Conservation (phyloP, 2,329 filamentous ascomycete species). For the Talaromyces sp. region DNA sequence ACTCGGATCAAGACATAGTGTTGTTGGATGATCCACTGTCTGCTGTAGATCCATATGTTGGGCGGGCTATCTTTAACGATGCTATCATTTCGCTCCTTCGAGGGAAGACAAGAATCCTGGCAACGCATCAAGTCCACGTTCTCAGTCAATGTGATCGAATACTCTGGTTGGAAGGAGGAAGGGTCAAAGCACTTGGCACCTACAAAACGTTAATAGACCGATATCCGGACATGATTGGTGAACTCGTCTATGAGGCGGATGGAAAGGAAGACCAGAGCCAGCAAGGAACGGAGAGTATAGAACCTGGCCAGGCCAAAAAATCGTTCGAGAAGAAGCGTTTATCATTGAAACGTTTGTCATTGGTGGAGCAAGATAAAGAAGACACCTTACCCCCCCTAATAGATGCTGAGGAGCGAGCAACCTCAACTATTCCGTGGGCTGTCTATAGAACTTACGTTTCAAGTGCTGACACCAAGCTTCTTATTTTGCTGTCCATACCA, state of each 20-base stretch:
- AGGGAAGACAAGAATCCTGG: slow-evolving; percentile 4
- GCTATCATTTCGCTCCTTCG: neutral
- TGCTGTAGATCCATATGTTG: slow-evolving; percentile 7
- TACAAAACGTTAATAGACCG: neutral
- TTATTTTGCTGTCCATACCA: neutral
- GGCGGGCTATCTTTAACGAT: slow-evolving; percentile 1
- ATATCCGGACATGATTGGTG: slow-evolving; percentile 4
- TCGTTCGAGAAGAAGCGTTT: neutral
- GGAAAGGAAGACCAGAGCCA: neutral
- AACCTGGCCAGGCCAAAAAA: neutral
- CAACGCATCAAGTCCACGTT: slow-evolving; percentile 1
- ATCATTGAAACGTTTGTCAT: neutral
- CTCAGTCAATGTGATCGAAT: slow-evolving; percentile 1
- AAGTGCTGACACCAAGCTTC: neutral
- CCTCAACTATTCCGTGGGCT: neutral
- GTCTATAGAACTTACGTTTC: neutral
- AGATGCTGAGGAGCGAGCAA: neutral
- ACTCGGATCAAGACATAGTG: neutral
- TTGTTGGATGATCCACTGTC: slow-evolving; percentile 3
- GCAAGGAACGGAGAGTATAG: neutral
- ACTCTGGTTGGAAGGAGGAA: slow-evolving; percentile 4
- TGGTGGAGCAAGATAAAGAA: neutral
- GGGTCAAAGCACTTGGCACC: slow-evolving; percentile 1
- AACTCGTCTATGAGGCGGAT: neutral
- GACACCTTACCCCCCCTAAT: neutral